Percentiles rank a stretch among this genome's conserved stretches.
Evolutionary conservation across 257 asterid species (phyloP).

Genomic region (Rhazya stricta): DNA sequence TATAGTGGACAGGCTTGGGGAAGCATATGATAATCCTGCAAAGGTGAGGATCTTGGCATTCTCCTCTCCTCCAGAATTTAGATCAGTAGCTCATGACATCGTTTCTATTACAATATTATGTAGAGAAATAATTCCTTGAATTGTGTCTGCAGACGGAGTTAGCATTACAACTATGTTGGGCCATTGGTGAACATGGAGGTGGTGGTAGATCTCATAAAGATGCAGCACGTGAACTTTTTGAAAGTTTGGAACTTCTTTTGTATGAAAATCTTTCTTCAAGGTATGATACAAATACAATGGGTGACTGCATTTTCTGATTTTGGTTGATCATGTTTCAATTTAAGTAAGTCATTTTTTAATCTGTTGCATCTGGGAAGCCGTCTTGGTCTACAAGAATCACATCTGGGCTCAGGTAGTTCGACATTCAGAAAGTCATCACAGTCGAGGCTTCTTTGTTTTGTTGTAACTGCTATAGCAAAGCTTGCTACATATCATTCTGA

Average conservation of each 20-base stretch:
- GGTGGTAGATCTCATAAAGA: slow-evolving; percentile 86
- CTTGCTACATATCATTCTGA: slow-evolving; percentile 84
- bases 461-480: slow-evolving; percentile 89
- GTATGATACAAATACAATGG: slow-evolving; percentile 24
- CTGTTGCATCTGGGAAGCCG: slow-evolving; percentile 44
- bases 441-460: slow-evolving; percentile 88
- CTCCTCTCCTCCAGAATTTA: background rate
- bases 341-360: slow-evolving; percentile 12
- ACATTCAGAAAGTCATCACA: slow-evolving; percentile 66
- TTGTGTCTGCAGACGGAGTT: slow-evolving; percentile 62
- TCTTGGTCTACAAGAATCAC: slow-evolving; percentile 61
- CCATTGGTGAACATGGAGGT: slow-evolving; percentile 94
- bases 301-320: slow-evolving; percentile 5
- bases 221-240: slow-evolving; percentile 92
- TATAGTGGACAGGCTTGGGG: slow-evolving; percentile 79
- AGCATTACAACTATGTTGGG: slow-evolving; percentile 95
- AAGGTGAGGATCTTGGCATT: slow-evolving; percentile 43
- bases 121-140: background rate
- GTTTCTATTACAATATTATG: background rate
- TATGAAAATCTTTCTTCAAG: slow-evolving; percentile 85
- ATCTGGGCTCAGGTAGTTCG: slow-evolving; percentile 59
- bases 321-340: slow-evolving; percentile 15
- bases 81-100: background rate
- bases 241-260: slow-evolving; percentile 80
- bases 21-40: slow-evolving; percentile 69